Evolutionary conservation across 2,329 filamentous ascomycete genomes (phyloP).

Genomic region (Penicillium sp.): DNA sequence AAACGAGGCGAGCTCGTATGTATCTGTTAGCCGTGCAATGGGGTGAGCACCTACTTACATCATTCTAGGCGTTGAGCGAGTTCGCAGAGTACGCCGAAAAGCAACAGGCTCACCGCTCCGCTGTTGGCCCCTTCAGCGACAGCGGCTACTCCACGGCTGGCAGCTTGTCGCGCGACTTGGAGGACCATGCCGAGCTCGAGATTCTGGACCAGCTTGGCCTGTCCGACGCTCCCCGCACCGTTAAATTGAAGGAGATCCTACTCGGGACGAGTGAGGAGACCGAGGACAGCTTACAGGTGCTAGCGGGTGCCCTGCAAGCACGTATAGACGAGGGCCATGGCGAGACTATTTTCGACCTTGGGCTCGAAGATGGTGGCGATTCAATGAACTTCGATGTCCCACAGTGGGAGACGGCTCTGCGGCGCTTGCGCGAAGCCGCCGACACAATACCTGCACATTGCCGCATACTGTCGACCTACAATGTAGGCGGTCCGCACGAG

Average conservation of each 20-base stretch:
- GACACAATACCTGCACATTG: constrained; percentile 65
- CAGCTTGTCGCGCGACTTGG: constrained; percentile 35
- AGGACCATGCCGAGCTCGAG: constrained; percentile 83
- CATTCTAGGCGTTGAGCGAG: constrained; percentile 69
- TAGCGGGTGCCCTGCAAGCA: constrained; percentile 60
- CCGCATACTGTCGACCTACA: constrained; percentile 79
- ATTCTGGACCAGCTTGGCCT: constrained; percentile 74
- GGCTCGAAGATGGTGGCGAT: constrained; percentile 83
- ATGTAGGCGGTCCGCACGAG: constrained; percentile 73
- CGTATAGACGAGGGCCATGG: constrained; percentile 77
- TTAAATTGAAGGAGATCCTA: constrained; percentile 70
- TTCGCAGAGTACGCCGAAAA: constrained; percentile 97
- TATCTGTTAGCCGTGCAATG: not conserved
- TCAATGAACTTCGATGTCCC: constrained; percentile 68
- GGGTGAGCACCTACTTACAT: constrained; percentile 7
- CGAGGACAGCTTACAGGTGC: constrained; percentile 56
- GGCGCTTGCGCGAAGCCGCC: constrained; percentile 60
- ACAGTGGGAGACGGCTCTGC: constrained; percentile 69
- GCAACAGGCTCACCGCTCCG: constrained; percentile 61
- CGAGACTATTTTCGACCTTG: constrained; percentile 86
- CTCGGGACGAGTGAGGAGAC: constrained; percentile 50
- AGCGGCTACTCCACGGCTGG: constrained; percentile 36
- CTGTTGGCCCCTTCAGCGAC: constrained; percentile 37
- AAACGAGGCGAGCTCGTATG: constrained; percentile 79
- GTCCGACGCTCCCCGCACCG: constrained; percentile 59